These are phyloP conservation scores for Candida verbasci DNA, from an alignment of 805 yeast genomes.

Conservation along the genomic window DNA sequence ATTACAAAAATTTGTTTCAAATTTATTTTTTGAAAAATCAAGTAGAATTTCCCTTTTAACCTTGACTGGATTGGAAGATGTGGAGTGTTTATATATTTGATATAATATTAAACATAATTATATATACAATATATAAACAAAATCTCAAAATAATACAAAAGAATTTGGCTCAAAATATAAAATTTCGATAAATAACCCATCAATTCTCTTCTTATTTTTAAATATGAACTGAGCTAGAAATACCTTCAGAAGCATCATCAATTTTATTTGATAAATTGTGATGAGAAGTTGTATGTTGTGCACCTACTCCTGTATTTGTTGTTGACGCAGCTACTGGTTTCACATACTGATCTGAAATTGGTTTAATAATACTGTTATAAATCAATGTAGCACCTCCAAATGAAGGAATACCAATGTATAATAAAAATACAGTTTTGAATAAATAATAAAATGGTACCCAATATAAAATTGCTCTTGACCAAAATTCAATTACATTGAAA, in stretches of 20 bases:
- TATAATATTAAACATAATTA: too few species aligned
- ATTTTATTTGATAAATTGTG: conserved; percentile 36
- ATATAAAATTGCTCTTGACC: conserved; percentile 89
- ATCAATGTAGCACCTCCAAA: conserved; percentile 81
- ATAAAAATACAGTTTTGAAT: conserved; percentile 81
- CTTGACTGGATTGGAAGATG: conserved; percentile 10
- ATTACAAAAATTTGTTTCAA: conserved; percentile 1
- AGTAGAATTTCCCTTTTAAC: conserved; percentile 1
- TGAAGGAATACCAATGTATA: conserved; percentile 84
- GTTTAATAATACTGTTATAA: conserved; percentile 62
- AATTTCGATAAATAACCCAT: too few species aligned
- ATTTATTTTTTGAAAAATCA: not conserved
- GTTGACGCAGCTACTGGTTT: not conserved
- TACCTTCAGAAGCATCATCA: conserved; percentile 45
- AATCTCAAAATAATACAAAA: too few species aligned
- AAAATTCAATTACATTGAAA: conserved; percentile 88
- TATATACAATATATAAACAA: too few species aligned
- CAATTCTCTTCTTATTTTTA: not conserved
- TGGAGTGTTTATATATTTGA: conserved; percentile 6
- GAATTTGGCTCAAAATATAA: too few species aligned
- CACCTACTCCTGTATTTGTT: too few species aligned
- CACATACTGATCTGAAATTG: conserved; percentile 41
- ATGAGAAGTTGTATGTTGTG: too few species aligned
- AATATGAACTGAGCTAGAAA: conserved; percentile 18
- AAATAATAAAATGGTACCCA: conserved; percentile 97